Percentiles rank a stretch among this genome's conserved stretches.
Evolutionary conservation across 2,329 filamentous ascomycete species (phyloP).

Genomic region (Ceratocystis diversiconidia): DNA sequence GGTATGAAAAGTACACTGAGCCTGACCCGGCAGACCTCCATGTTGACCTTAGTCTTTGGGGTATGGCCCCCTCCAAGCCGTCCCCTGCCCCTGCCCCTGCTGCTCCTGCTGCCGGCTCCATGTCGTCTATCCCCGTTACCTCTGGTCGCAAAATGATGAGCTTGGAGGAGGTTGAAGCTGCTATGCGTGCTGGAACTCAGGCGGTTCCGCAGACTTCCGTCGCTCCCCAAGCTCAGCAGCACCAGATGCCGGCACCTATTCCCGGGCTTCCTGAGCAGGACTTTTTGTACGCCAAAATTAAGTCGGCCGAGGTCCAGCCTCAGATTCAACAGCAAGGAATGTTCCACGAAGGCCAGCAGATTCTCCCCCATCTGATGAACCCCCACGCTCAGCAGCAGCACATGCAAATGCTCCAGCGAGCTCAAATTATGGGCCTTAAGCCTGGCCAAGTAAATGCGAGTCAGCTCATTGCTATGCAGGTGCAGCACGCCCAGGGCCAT

Average conservation of each 20-base stretch:
- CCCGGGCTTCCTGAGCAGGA: constrained; percentile 17
- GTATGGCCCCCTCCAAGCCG: constrained; percentile 46
- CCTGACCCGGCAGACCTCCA: constrained; percentile 76
- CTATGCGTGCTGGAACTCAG: constrained; percentile 51
- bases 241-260: constrained; percentile 7
- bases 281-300: constrained; percentile 16
- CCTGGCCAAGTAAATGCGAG: constrained; percentile 56
- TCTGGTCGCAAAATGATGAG: constrained; percentile 71
- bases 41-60: constrained; percentile 89
- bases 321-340: constrained; percentile 24
- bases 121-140: constrained; percentile 20
- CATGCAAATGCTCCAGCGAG: constrained; percentile 27
- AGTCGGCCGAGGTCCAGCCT: constrained; percentile 21
- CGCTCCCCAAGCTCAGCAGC: constrained; percentile 15
- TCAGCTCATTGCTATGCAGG: constrained; percentile 38
- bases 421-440: constrained; percentile 24
- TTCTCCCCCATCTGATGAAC: constrained; percentile 26
- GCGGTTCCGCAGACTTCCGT: constrained; percentile 23
- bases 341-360: constrained; percentile 28
- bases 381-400: constrained; percentile 26
- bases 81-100: constrained; percentile 25
- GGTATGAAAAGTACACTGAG: constrained; percentile 84
- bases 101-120: constrained; percentile 6
- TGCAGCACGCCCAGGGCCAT: constrained; percentile 23
- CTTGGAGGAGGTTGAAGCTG: constrained; percentile 89